Evolutionary conservation across 352 stramenopile species (phyloP), one percentile per base, ranked within the genome.

Genomic region (Phytophthora citrophthora): DNA sequence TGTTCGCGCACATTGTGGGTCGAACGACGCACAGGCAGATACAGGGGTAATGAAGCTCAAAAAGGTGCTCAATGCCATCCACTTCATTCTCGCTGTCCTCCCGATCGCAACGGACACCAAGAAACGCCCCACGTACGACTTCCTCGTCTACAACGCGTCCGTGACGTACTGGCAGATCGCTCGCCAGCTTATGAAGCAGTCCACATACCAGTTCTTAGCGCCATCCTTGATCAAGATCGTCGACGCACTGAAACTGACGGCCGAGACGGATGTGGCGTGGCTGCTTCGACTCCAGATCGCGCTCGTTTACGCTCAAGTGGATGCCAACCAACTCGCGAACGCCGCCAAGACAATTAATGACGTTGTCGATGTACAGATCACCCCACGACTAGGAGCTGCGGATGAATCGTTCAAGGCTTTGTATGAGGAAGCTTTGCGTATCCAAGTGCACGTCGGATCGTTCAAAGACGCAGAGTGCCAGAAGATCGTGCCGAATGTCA

Each of bases 61-160:
- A 15, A 80, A 70, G 49, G 72, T 93, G 39, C 65, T 93, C 2
- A 80, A 95, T 40, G 91, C 91, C 4, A 78, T 96, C 12, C 76
- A 83, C 27, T 92, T 85, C 48, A 67, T 97, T 12, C 55, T 95
- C 29, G 61, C 82, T 13, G 89, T 93, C 24, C 46, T 97, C 3
- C 77, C 87, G 1, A 81, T 97, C 20, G 89, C 88, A 15, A 79
- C 72, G 2, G 76, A 93, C 18, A 56, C 69, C 1, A 72, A 62
- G 15, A 86, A 87, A 6, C 81, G 88, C 0, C 81, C 83, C 10
- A 62, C 68, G 10, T 97, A 98, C 72, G 81, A 96, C 50, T 97
- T 97, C 57, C 77, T 98, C 13, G 77, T 97, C 50, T 97, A 97
- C 86, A 98, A 98, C 52, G 87, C 87, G 10, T 96, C 86, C 0